Base-by-base conservation (phyloP, 2,329 filamentous ascomycete genomes). In the Epichloe brachyelytri region DNA sequence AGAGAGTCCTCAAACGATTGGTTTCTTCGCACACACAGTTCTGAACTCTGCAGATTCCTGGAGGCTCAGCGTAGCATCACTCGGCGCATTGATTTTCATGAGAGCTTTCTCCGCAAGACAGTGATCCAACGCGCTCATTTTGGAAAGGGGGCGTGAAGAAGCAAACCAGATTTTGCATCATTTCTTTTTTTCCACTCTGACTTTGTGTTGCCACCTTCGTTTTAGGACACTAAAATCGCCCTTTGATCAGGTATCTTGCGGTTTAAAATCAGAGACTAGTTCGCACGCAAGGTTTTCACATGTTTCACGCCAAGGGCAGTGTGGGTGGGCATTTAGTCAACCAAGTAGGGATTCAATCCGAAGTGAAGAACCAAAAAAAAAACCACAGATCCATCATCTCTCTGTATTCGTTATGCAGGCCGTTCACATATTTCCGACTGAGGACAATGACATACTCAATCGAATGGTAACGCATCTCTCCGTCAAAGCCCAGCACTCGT, bases 71-170 rank as follows among this genome's bases (percentile, higher is more conserved):
- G 59, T 58, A 63, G 64, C 64, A 67, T 67, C 60, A 58, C 52
- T 59, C 57, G 62, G 64, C 64, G 64, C 59, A 63, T 54, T 59
- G 53, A 58, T 60, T 58, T 62, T 61, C 54, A 57, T 56, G 37
- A 17, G 15, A 44, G 11, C 10, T 15, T 45, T 44, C 26, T 19
- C 34, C 19, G 34, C 51, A 53, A 20, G 20, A 30, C 44, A 56
- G 54, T 53, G 26, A 30, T 19, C 20, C 43, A 34, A 37, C 8
- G 33, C 44, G 15, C 15, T 36, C 12, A 10, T 46, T 46, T 43
- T 10, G 15, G 12, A 37, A 4, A 20, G 11, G 14, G n/a, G 41
- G 22, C 22, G 30, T 33, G 30, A 46, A 15, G 5, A 14, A 15
- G 7, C 4, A 22, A 46, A 30, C 5, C 11, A 20, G 34, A 15